Evolutionary conservation across 805 yeast genomes (phyloP).

Genomic region (Teunomyces pallodes): DNA sequence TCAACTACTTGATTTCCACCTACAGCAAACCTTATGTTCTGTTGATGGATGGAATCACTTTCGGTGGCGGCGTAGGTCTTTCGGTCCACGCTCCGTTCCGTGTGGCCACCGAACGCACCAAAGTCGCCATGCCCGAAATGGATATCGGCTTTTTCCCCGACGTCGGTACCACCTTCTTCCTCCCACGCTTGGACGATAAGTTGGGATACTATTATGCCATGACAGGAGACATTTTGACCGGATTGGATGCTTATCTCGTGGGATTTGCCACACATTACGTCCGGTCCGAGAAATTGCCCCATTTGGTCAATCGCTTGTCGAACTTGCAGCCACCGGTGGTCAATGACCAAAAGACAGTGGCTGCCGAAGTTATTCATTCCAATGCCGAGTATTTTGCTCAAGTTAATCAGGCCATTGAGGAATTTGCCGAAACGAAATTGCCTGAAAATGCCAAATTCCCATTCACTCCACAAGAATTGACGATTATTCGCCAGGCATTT

Average conservation of each 20-base stretch:
- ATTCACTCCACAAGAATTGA: constrained; percentile 52
- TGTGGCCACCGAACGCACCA: constrained; percentile 86
- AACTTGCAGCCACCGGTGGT: constrained; percentile 49
- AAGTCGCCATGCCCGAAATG: constrained; percentile 97
- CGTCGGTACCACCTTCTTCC: constrained; percentile 89
- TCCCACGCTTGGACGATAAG: constrained; percentile 78
- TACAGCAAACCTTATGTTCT: constrained; percentile 85
- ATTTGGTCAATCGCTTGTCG: constrained; percentile 62
- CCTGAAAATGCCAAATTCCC: constrained; percentile 64
- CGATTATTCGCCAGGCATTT: constrained; percentile 69
- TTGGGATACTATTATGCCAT: constrained; percentile 83
- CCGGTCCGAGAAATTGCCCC: constrained; percentile 59
- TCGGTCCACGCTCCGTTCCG: constrained; percentile 90
- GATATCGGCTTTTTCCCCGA: constrained; percentile 96
- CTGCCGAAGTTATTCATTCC: constrained; percentile 17
- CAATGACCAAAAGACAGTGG: constrained; percentile 27
- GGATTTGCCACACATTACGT: constrained; percentile 93
- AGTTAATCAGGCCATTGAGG: constrained; percentile 74
- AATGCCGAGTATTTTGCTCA: constrained; percentile 48
- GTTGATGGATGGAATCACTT: constrained; percentile 84
- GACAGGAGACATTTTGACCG: constrained; percentile 77
- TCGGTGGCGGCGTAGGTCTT: constrained; percentile 98
- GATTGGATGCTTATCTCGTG: constrained; percentile 74
- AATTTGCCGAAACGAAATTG: constrained; percentile 60
- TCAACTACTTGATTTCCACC: constrained; percentile 78